Evolutionary conservation across 2,329 filamentous ascomycete species (phyloP), one percentile per base, ranked within the genome.

Genomic region (Helotiales sp.): DNA sequence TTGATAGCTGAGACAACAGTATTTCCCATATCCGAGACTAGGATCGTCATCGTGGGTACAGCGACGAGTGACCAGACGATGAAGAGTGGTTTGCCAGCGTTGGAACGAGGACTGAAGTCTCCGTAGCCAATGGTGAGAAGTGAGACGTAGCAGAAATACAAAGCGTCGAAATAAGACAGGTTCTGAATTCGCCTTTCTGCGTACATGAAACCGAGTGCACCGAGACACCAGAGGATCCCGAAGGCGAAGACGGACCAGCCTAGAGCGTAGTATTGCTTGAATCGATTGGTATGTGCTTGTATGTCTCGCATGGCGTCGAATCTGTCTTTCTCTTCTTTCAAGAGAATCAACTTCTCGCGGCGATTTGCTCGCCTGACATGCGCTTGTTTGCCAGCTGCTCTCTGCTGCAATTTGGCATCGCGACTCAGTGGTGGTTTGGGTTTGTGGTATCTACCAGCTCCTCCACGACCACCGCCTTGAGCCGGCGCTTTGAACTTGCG

Each of bases 51-150:
- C 1, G 87, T 90, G 0, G 89, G 89, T 0, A 92, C 85, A 2
- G 89, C 89, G 45, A 91, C 82, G 2, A 92, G 78, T 28, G 85
- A 88, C 90, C 90, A 92, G 26, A 92, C 82, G 5, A 92, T 84
- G 74, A 92, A 92, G 75, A 92, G 90, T 0, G 88, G 87, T 55
- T 89, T 85, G 3, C 88, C 89, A 0, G 87, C 83, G 72, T 91
- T 91, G 6, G 84, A 86, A 68, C 84, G 84, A 0, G 90, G 89
- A 8, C 85, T 83, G 22, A 90, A 79, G 72, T 92, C 89, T 6
- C 89, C 89, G 71, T 91, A 91, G 1, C 90, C 90, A 52, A 92
- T 89, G 0, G 90, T 91, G 10, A 92, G 76, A 0, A 92, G 83
- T 1, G 85, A 87, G 22, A 89, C 85, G 72, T 90, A 92, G 75